Percentiles rank a stretch among this genome's conserved stretches.
phyloP scores from a whole-genome alignment of 1,284 basidiomycete species.

The Microbotryomycetes sp. region DNA sequence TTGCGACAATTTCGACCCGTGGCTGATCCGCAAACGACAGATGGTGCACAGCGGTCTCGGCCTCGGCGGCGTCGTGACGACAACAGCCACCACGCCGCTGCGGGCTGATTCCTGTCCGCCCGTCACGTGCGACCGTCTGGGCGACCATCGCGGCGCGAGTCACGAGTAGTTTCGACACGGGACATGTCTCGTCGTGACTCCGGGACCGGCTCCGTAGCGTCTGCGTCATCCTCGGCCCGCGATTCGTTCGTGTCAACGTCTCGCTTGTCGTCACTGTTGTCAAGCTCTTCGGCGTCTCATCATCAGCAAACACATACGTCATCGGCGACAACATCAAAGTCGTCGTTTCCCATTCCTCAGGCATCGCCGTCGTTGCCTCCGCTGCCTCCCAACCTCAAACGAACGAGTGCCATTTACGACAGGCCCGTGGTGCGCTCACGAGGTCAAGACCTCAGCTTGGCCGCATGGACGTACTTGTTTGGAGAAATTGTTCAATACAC shows the following conservation, averaged over 20 bases:
- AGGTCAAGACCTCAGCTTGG: slow-evolving; percentile 67
- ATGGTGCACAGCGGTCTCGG: no score
- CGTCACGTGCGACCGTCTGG: no score
- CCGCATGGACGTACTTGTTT: slow-evolving; percentile 81
- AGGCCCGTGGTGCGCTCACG: slow-evolving; percentile 75
- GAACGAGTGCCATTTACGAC: slow-evolving; percentile 58
- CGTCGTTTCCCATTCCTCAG: slow-evolving; percentile 5
- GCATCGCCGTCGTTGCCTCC: slow-evolving; percentile 1
- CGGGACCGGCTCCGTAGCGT: slow-evolving; percentile 7
- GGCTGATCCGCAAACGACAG: no score
- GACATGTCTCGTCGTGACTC: slow-evolving; percentile 22
- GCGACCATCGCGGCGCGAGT: no score
- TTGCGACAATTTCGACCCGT: no score
- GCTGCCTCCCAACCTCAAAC: not conserved
- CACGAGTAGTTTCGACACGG: no score
- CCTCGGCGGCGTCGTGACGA: no score
- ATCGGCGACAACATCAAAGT: slow-evolving; percentile 2
- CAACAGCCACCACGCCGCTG: no score
- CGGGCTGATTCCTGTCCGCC: no score
- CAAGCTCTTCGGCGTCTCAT: not conserved
- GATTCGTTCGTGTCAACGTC: slow-evolving; percentile 14
- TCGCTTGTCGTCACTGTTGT: slow-evolving; percentile 22
- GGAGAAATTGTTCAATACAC: slow-evolving; percentile 90
- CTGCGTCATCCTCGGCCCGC: not conserved
- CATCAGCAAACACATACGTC: not conserved